Percentiles rank a stretch among this genome's conserved stretches.
Evolutionary conservation across 2,329 filamentous ascomycete genomes (phyloP).

Genomic region (Zasmidium angulare): DNA sequence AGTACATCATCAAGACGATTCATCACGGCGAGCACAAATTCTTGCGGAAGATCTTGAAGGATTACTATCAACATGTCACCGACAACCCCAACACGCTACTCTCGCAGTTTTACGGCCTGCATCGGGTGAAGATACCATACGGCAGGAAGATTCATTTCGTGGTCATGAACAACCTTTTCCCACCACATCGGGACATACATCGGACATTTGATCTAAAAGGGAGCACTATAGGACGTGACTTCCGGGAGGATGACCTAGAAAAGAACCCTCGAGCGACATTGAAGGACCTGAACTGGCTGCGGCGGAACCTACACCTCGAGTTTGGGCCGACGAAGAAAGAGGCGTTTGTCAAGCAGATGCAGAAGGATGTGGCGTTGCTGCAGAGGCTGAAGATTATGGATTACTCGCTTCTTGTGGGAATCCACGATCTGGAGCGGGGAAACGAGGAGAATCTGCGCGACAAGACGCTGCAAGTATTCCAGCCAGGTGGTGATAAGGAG

Average conservation of each 20-base stretch:
- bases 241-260: slow-evolving; percentile 81
- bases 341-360: slow-evolving; percentile 84
- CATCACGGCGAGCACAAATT: slow-evolving; percentile 94
- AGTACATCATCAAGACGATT: slow-evolving; percentile 99
- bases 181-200: slow-evolving; percentile 95
- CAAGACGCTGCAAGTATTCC: slow-evolving; percentile 92
- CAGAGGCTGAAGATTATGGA: slow-evolving; percentile 97
- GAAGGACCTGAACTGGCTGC: slow-evolving; percentile 96
- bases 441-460: slow-evolving; percentile 91
- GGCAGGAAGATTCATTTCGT: slow-evolving; percentile 99
- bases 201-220: slow-evolving; percentile 96
- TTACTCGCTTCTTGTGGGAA: slow-evolving; percentile 91
- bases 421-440: slow-evolving; percentile 84
- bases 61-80: slow-evolving; percentile 91
- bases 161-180: slow-evolving; percentile 99
- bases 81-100: slow-evolving; percentile 95
- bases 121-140: slow-evolving; percentile 97
- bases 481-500: slow-evolving; percentile 69
- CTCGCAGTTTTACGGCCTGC: slow-evolving; percentile 95
- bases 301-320: slow-evolving; percentile 80
- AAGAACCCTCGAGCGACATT: slow-evolving; percentile 88
- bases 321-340: slow-evolving; percentile 86
- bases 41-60: slow-evolving; percentile 76
- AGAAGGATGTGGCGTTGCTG: slow-evolving; percentile 80
- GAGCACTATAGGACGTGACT: slow-evolving; percentile 89